phyloP scores from a whole-genome alignment of 495 filamentous ascomycete species.

The Daldinia decipiens region DNA sequence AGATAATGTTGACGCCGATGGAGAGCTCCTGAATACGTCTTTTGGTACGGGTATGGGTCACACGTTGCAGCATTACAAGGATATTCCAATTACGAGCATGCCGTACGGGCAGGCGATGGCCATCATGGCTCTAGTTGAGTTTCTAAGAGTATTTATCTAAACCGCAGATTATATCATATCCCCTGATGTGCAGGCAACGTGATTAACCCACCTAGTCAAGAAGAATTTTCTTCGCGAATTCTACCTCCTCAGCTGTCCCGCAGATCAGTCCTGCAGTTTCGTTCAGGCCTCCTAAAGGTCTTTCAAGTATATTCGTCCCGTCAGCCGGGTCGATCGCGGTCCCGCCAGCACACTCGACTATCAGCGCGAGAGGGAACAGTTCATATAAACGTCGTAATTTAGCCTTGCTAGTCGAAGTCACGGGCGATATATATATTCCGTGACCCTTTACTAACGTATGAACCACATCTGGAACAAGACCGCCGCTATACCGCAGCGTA shows the following conservation, averaged over 20 bases:
- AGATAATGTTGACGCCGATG: constrained; percentile 65
- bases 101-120: constrained; percentile 84
- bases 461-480: constrained; percentile 64
- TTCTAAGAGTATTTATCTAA: constrained; percentile 66
- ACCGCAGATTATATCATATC: not conserved
- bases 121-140: constrained; percentile 75
- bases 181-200: not conserved
- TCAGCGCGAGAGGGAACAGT: constrained; percentile 59
- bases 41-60: constrained; percentile 80
- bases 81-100: constrained; percentile 76
- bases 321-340: constrained; percentile 55
- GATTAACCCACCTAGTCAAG: constrained; percentile 3
- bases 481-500: constrained; percentile 63
- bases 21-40: constrained; percentile 74
- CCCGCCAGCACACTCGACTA: constrained; percentile 64
- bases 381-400: constrained; percentile 64
- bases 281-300: constrained; percentile 50
- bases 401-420: constrained; percentile 55
- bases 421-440: constrained; percentile 62
- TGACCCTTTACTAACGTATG: constrained; percentile 63
- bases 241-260: constrained; percentile 59
- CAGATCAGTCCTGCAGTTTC: constrained; percentile 62
- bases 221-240: constrained; percentile 44
- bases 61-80: constrained; percentile 72
- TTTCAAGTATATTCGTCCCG: constrained; percentile 54